Conservation (phyloP, 352 stramenopile species). For the Pythium utonaiense region DNA sequence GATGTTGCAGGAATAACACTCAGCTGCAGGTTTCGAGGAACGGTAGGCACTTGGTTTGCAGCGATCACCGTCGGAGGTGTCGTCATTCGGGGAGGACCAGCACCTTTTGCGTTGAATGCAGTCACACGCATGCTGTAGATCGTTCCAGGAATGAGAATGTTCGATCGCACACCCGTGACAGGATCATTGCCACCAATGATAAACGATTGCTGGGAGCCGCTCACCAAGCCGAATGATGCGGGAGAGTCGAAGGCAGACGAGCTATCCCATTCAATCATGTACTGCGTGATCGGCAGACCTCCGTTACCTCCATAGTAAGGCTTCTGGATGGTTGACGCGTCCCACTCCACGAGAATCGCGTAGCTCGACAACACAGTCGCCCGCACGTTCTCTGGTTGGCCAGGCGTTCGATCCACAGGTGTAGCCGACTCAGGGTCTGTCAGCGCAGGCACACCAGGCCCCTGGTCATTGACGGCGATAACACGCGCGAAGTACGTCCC, state of each 20-base stretch:
- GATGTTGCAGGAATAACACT: slow-evolving; percentile 63
- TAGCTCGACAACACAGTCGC: slow-evolving; percentile 84
- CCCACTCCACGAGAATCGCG: slow-evolving; percentile 92
- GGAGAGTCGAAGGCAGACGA: slow-evolving; percentile 88
- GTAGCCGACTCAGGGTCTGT: slow-evolving; percentile 49
- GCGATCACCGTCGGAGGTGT: slow-evolving; percentile 43
- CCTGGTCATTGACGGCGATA: slow-evolving; percentile 90
- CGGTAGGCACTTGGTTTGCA: slow-evolving; percentile 59
- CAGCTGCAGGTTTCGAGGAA: slow-evolving; percentile 51
- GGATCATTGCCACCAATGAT: slow-evolving; percentile 92
- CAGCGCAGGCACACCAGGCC: slow-evolving; percentile 42
- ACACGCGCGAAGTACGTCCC: slow-evolving; percentile 89
- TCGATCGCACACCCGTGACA: slow-evolving; percentile 89
- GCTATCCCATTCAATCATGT: slow-evolving; percentile 95
- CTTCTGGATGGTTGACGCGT: slow-evolving; percentile 74
- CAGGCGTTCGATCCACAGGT: slow-evolving; percentile 73
- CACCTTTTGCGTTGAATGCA: slow-evolving; percentile 73
- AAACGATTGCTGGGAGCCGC: slow-evolving; percentile 47
- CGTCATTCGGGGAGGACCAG: slow-evolving; percentile 40
- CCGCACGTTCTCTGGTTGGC: slow-evolving; percentile 48
- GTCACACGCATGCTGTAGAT: slow-evolving; percentile 79
- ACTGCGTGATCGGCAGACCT: slow-evolving; percentile 91
- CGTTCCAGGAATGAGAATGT: slow-evolving; percentile 70
- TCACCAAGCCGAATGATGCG: slow-evolving; percentile 60
- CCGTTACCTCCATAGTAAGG: slow-evolving; percentile 90